phyloP scores from a whole-genome alignment of 2,329 filamentous ascomycete species.

The Cytospora leucostoma region DNA sequence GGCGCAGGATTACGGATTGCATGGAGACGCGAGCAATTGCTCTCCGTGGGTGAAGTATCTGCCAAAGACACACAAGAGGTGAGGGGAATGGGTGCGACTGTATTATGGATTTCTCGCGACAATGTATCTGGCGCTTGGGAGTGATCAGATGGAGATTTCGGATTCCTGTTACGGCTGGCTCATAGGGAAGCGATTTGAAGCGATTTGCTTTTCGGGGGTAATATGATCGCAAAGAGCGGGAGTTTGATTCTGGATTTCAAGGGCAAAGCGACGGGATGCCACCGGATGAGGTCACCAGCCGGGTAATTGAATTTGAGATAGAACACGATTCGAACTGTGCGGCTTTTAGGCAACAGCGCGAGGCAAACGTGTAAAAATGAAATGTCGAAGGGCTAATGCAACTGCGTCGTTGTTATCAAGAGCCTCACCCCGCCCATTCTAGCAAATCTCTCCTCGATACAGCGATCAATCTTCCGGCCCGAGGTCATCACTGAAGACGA shows the following conservation, averaged over 20 bases:
- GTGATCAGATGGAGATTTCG: neutral
- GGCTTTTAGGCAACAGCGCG: too few species aligned
- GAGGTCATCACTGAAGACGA: neutral
- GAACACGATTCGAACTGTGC: neutral
- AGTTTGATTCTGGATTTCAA: neutral
- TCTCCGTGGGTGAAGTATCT: constrained; percentile 42
- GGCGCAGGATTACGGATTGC: constrained; percentile 39
- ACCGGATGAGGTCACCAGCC: neutral
- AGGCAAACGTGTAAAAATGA: neutral
- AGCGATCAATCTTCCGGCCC: neutral
- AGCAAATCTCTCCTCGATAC: neutral
- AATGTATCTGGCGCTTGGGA: constrained; percentile 5
- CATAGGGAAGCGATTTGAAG: neutral
- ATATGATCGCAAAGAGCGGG: neutral
- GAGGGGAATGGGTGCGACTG: neutral
- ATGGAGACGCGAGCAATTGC: constrained; percentile 44
- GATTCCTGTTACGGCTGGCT: too few species aligned
- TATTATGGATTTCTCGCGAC: neutral
- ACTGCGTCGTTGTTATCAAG: neutral
- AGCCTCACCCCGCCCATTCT: neutral
- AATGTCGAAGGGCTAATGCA: neutral
- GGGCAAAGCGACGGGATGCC: neutral
- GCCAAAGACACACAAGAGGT: constrained; percentile 39
- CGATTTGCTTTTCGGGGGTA: neutral
- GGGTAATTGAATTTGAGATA: neutral